phyloP scores from a whole-genome alignment of 2,329 filamentous ascomycete species.

The Dendrostoma leiphaemia region DNA sequence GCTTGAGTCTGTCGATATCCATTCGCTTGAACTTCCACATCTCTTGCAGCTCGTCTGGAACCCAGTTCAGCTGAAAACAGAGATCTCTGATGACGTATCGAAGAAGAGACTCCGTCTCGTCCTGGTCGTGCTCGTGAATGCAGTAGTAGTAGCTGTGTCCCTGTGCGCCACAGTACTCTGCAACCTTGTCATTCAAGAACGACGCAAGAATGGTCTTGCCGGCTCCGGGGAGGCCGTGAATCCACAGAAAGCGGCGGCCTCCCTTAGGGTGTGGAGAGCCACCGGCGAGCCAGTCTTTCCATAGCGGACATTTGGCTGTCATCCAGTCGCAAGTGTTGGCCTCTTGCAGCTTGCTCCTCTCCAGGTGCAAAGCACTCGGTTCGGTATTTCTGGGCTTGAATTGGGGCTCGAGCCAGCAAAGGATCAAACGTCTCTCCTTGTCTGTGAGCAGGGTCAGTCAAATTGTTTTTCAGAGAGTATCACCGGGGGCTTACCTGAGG shows the following conservation, averaged over 20 bases:
- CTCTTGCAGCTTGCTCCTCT: neutral
- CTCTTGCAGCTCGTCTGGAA: neutral
- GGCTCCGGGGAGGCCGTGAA: slow-evolving; percentile 1
- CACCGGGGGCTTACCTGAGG: too few relatives aligned
- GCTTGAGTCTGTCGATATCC: neutral
- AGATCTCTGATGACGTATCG: slow-evolving; percentile 6
- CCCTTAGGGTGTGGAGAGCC: neutral
- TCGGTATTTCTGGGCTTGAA: neutral
- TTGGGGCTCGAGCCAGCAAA: slow-evolving; percentile 2
- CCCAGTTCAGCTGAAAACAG: neutral
- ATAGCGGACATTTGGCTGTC: neutral
- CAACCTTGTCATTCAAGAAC: neutral
- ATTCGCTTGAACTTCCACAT: neutral
- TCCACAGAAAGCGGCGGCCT: slow-evolving; percentile 8
- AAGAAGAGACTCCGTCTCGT: neutral
- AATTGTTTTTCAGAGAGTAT: too few relatives aligned
- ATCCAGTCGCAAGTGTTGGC: slow-evolving; percentile 7
- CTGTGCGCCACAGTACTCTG: neutral
- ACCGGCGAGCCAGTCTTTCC: neutral
- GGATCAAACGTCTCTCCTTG: neutral
- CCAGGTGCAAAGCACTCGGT: neutral
- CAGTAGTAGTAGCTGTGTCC: slow-evolving; percentile 9
- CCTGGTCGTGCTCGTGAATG: neutral
- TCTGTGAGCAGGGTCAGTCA: neutral
- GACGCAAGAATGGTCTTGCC: slow-evolving; percentile 11